A percentile compares a stretch with the other conserved stretches of the same genome.
Conservation (phyloP, 2,329 filamentous ascomycete genomes). For the Fulvia fulva region DNA sequence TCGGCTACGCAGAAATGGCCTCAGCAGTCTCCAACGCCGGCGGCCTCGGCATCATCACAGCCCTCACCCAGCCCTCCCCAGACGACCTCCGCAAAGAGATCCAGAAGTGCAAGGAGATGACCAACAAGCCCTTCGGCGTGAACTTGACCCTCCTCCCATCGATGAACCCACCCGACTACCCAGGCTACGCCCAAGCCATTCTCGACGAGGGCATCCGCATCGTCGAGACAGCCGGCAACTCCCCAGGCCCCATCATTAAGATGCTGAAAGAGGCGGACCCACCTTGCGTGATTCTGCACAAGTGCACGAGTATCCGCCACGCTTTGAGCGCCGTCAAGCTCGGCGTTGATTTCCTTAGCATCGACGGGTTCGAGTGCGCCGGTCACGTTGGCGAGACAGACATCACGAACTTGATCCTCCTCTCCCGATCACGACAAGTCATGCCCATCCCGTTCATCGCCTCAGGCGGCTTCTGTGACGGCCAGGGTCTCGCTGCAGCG, state of each 20-base stretch:
- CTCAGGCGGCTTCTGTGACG: conserved; percentile 91
- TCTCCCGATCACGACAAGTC: conserved; percentile 77
- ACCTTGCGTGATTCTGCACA: conserved; percentile 76
- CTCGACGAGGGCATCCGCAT: conserved; percentile 90
- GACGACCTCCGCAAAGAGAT: conserved; percentile 93
- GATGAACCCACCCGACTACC: conserved; percentile 86
- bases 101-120: conserved; percentile 75
- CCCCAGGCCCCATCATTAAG: conserved; percentile 82
- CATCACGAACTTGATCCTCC: conserved; percentile 85
- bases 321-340: conserved; percentile 88
- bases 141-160: conserved; percentile 93
- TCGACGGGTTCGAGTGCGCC: conserved; percentile 97
- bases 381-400: conserved; percentile 84
- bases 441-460: conserved; percentile 90
- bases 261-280: conserved; percentile 73
- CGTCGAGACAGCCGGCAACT: conserved; percentile 90
- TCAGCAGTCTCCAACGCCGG: conserved; percentile 76
- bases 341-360: conserved; percentile 92
- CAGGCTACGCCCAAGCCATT: conserved; percentile 82
- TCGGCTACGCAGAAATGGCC: conserved; percentile 74
- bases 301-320: conserved; percentile 95
- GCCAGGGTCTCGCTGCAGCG: conserved; percentile 86
- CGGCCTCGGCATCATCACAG: conserved; percentile 76
- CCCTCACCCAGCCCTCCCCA: conserved; percentile 87
- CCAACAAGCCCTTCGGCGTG: conserved; percentile 77